A percentile compares a stretch with the other conserved stretches of the same genome.
phyloP scores from a whole-genome alignment of 306 rosid genomes.

The Rosa chinensis region DNA sequence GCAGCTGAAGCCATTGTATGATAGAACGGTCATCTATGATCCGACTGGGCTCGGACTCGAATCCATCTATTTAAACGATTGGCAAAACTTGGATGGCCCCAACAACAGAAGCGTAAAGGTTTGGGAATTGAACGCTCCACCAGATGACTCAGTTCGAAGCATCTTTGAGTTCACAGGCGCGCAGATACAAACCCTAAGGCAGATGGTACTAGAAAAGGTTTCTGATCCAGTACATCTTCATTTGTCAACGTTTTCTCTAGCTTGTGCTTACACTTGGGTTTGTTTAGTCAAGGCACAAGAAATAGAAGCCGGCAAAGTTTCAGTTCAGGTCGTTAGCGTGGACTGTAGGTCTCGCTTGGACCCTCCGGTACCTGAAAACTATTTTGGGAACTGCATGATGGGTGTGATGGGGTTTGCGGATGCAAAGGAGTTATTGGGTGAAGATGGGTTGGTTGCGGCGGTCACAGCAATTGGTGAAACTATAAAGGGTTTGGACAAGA shows the following conservation, averaged over 20 bases:
- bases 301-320: background rate
- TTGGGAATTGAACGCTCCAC: background rate
- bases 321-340: background rate
- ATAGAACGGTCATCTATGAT: background rate
- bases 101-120: background rate
- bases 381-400: background rate
- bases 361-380: background rate
- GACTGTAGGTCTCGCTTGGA: background rate
- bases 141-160: background rate
- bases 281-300: background rate
- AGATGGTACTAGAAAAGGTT: background rate
- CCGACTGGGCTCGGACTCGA: background rate
- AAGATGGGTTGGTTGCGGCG: background rate
- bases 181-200: background rate
- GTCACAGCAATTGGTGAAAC: background rate
- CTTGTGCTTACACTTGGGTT: background rate
- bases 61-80: background rate
- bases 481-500: background rate
- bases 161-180: background rate
- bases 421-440: background rate
- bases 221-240: background rate
- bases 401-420: background rate
- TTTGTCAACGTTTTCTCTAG: background rate
- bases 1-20: background rate
- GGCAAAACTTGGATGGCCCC: background rate